Percentiles rank a stretch among this genome's conserved stretches.
Evolutionary conservation across 495 filamentous ascomycete species (phyloP).

Genomic region (Penicillium psychrofluorescens): DNA sequence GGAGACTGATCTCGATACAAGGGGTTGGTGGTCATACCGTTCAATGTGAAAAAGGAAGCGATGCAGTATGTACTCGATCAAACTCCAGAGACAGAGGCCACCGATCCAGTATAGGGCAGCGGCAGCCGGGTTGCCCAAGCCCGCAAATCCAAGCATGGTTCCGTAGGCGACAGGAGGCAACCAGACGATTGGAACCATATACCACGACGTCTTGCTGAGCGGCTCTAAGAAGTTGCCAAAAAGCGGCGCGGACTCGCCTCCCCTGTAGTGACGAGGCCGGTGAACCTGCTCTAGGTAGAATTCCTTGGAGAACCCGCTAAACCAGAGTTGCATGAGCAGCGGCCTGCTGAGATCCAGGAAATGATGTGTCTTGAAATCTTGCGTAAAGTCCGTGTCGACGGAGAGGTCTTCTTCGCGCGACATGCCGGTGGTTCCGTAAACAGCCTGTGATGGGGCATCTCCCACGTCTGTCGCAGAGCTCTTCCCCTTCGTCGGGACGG

Average conservation of each 20-base stretch:
- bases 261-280: constrained; percentile 87
- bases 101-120: constrained; percentile 50
- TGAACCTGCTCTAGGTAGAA: constrained; percentile 98
- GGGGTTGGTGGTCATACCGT: constrained; percentile 45
- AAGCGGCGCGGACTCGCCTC: constrained; percentile 82
- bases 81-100: constrained; percentile 74
- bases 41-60: constrained; percentile 93
- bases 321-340: constrained; percentile 84
- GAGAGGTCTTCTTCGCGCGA: constrained; percentile 77
- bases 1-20: background rate
- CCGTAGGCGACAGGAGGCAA: constrained; percentile 74
- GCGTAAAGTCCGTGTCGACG: constrained; percentile 66
- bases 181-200: constrained; percentile 79
- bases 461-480: constrained; percentile 14
- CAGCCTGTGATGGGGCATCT: constrained; percentile 34
- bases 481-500: constrained; percentile 11
- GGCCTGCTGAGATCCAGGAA: constrained; percentile 88
- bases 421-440: constrained; percentile 77
- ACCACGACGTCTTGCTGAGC: constrained; percentile 89
- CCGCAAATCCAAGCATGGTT: constrained; percentile 55
- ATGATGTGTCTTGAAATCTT: constrained; percentile 79
- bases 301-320: constrained; percentile 76
- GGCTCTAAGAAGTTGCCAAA: constrained; percentile 99
- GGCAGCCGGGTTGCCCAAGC: constrained; percentile 36
- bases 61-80: constrained; percentile 88